Percentiles rank a stretch among this genome's conserved stretches.
Evolutionary conservation across 2,329 filamentous ascomycete genomes (phyloP).

Genomic region (Fusarium fujikuroi): DNA sequence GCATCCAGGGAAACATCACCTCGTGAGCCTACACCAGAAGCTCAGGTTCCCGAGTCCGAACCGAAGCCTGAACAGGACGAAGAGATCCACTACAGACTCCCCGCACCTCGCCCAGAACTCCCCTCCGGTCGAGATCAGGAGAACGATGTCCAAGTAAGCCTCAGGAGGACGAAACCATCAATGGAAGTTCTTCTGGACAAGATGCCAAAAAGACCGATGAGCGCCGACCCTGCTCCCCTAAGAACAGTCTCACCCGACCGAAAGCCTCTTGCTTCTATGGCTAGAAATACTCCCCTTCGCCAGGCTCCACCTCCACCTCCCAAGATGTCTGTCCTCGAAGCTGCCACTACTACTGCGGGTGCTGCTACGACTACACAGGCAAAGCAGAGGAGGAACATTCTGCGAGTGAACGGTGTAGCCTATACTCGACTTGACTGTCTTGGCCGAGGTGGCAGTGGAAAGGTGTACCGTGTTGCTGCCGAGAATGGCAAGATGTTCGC

Average conservation of each 20-base stretch:
- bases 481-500: conserved; percentile 97
- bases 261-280: conserved; percentile 64
- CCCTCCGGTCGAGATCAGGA: conserved; percentile 81
- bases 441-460: conserved; percentile 90
- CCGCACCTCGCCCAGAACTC: conserved; percentile 59
- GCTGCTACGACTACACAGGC: conserved; percentile 78
- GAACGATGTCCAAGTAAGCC: conserved; percentile 79
- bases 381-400: conserved; percentile 81
- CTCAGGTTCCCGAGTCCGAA: conserved; percentile 16
- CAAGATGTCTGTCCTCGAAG: conserved; percentile 96
- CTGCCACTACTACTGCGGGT: conserved; percentile 85
- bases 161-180: conserved; percentile 70
- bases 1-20: conserved; percentile 45
- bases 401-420: conserved; percentile 89
- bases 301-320: conserved; percentile 85
- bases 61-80: conserved; percentile 45
- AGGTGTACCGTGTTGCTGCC: conserved; percentile 95
- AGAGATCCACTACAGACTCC: conserved; percentile 60
- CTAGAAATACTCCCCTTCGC: conserved; percentile 78
- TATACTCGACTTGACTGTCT: conserved; percentile 92
- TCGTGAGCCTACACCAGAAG: conserved; percentile 29
- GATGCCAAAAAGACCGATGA: conserved; percentile 62
- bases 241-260: conserved; percentile 63
- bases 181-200: conserved; percentile 66
- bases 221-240: conserved; percentile 53